These are phyloP conservation scores for Cladosporium sp. DNA, from an alignment of 2,329 filamentous ascomycete species.

Conservation along the genomic window DNA sequence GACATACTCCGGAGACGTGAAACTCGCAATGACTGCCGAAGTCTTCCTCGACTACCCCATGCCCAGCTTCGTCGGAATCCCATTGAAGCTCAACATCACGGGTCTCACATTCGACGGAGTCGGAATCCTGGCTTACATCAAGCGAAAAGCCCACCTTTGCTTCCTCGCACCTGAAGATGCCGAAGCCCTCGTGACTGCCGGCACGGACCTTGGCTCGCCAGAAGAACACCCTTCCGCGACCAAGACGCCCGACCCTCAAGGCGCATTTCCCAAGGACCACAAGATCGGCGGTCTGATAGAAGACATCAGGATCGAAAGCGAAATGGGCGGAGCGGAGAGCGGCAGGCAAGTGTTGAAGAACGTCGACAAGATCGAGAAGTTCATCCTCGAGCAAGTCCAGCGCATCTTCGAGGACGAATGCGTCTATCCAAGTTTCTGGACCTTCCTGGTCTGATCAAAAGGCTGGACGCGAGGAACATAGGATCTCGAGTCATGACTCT, in stretches of 20 bases:
- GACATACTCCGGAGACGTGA: slow-evolving; percentile 80
- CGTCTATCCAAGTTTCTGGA: slow-evolving; percentile 98
- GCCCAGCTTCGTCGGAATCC: slow-evolving; percentile 95
- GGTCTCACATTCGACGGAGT: slow-evolving; percentile 93
- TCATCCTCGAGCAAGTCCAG: slow-evolving; percentile 92
- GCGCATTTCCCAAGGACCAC: slow-evolving; percentile 19
- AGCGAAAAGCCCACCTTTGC: slow-evolving; percentile 85
- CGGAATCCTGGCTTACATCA: slow-evolving; percentile 85
- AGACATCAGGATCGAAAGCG: slow-evolving; percentile 93
- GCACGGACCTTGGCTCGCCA: slow-evolving; percentile 20
- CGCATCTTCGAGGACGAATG: slow-evolving; percentile 98
- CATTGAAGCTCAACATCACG: slow-evolving; percentile 89
- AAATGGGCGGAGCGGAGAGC: slow-evolving; percentile 87
- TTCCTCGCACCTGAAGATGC: slow-evolving; percentile 92
- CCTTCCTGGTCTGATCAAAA: slow-evolving; percentile 72
- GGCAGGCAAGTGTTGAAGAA: slow-evolving; percentile 96
- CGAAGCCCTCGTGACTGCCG: slow-evolving; percentile 52
- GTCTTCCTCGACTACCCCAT: slow-evolving; percentile 97
- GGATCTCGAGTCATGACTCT: too few species aligned
- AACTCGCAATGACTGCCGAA: slow-evolving; percentile 84
- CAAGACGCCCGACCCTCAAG: slow-evolving; percentile 8
- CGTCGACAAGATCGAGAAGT: slow-evolving; percentile 96
- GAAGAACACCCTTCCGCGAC: slow-evolving; percentile 15
- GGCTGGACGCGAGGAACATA: too few species aligned
- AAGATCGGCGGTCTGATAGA: slow-evolving; percentile 68